Base-by-base conservation (phyloP, 371 early-diverging fungal genomes). In the Dipsacomyces acuminosporus region DNA sequence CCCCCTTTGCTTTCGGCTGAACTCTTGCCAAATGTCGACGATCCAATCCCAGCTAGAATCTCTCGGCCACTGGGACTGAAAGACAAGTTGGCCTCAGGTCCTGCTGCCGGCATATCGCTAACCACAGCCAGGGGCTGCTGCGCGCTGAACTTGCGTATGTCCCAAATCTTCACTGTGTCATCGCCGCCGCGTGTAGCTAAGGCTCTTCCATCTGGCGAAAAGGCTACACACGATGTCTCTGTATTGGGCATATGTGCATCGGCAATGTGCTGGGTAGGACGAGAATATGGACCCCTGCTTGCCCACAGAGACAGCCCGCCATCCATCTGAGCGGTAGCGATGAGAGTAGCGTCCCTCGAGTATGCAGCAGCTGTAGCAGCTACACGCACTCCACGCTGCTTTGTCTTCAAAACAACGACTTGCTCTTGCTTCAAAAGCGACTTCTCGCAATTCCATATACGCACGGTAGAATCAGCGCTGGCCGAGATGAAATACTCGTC, bases 151-250 rank as follows among this genome's bases (percentile, higher is more conserved):
- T 85, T 83, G 47, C 97, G 80, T 15, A 89, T 58, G 61, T 96
- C 97, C 94, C 94, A 96, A 15, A 95, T 85, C 79, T 94, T 94
- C 22, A 95, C 86, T 2, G 90, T 85, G 47, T 88, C 89, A 59
- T 91, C 93, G 18, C 86, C 85, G 26, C 89, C 87, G 38, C 94
- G 78, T 2, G 90, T 85, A 0, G 89, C 80, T 45, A 94, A 49
- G 2, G 79, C 76, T 20, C 61, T 71, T 20, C 81, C 80, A 49
- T 86, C 81, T 20, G 79, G 69, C 1, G 91, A 83, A 55, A 91
- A 87, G 15, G 77, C 54, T 3, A 90, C 66, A 15, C 78, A 80
- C 1, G 88, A 83, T 0, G 87, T 89, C 18, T 87, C 86, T 2
- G 85, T 77, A 13, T 80, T 78, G 23, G 78, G 76, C 46, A 73